Evolutionary conservation across 2,329 filamentous ascomycete species (phyloP).

Genomic region (Aspergillus aculeatinus): DNA sequence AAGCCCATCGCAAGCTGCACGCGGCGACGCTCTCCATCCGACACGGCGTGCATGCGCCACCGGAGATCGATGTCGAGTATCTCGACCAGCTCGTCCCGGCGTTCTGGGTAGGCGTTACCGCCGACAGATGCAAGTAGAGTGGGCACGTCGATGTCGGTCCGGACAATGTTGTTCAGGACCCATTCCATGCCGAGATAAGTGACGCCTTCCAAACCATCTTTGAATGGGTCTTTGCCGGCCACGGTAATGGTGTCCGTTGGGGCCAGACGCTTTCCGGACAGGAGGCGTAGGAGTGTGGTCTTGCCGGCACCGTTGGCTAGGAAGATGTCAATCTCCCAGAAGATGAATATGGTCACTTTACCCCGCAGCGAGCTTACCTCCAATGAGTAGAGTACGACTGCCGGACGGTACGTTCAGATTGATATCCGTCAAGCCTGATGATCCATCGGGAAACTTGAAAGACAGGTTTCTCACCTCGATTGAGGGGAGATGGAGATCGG

Average conservation of each 20-base stretch:
- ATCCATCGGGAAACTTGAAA: conserved; percentile 86
- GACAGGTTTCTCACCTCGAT: conserved; percentile 75
- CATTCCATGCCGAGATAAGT: conserved; percentile 97
- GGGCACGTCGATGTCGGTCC: conserved; percentile 87
- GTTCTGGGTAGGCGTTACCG: conserved; percentile 75
- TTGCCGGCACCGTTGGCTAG: conserved; percentile 92
- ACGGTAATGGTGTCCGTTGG: conserved; percentile 73
- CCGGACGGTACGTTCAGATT: conserved; percentile 73
- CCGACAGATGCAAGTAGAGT: conserved; percentile 84
- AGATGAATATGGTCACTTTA: background rate
- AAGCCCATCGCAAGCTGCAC: conserved; percentile 97
- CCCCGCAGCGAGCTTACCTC: conserved; percentile 53
- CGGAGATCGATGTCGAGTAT: conserved; percentile 88
- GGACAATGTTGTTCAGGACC: conserved; percentile 95
- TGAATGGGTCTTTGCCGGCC: conserved; percentile 86
- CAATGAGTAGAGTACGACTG: conserved; percentile 86
- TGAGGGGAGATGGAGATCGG: conserved; percentile 43
- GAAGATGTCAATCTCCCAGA: conserved; percentile 14
- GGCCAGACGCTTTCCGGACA: conserved; percentile 91
- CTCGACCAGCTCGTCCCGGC: conserved; percentile 79
- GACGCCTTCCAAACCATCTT: conserved; percentile 83
- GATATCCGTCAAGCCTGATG: conserved; percentile 73
- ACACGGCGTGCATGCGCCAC: conserved; percentile 96
- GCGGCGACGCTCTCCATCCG: conserved; percentile 83
- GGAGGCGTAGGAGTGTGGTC: conserved; percentile 89